These are phyloP conservation scores for Calonectria multiphialidica DNA, from an alignment of 2,329 filamentous ascomycete species.

Conservation along the genomic window DNA sequence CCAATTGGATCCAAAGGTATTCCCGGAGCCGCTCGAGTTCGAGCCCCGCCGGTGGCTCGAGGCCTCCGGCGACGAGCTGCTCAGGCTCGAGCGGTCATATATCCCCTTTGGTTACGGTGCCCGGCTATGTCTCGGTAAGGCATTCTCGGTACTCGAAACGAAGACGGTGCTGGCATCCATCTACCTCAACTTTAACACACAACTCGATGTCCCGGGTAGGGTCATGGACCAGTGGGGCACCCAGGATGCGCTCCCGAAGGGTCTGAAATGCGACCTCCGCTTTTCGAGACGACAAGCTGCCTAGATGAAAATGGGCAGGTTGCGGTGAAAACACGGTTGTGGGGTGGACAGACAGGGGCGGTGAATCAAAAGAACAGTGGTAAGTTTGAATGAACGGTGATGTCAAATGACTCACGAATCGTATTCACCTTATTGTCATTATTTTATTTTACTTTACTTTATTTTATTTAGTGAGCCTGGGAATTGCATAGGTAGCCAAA, in stretches of 20 bases:
- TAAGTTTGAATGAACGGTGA: not conserved
- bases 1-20: conserved; percentile 3
- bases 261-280: conserved; percentile 1
- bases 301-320: not conserved
- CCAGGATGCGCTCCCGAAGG: conserved; percentile 11
- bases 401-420: not conserved
- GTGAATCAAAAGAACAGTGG: not conserved
- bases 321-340: not conserved
- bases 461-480: not conserved
- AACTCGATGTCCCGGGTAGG: conserved; percentile 1
- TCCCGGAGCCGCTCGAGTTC: conserved; percentile 1
- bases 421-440: not conserved
- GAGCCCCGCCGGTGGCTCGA: conserved; percentile 3
- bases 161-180: conserved; percentile 3
- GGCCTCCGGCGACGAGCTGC: not conserved
- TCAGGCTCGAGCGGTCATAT: conserved; percentile 3
- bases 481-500: conserved; percentile 9
- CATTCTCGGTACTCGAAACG: not conserved
- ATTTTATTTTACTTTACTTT: not conserved
- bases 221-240: conserved; percentile 11
- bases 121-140: conserved; percentile 7
- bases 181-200: conserved; percentile 4
- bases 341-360: not conserved
- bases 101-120: conserved; percentile 13
- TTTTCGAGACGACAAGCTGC: not conserved